Percentiles rank a stretch among this genome's conserved stretches.
These are phyloP conservation scores for Talaromyces sp. DNA, from an alignment of 2,329 filamentous ascomycete genomes.

Conservation along the genomic window DNA sequence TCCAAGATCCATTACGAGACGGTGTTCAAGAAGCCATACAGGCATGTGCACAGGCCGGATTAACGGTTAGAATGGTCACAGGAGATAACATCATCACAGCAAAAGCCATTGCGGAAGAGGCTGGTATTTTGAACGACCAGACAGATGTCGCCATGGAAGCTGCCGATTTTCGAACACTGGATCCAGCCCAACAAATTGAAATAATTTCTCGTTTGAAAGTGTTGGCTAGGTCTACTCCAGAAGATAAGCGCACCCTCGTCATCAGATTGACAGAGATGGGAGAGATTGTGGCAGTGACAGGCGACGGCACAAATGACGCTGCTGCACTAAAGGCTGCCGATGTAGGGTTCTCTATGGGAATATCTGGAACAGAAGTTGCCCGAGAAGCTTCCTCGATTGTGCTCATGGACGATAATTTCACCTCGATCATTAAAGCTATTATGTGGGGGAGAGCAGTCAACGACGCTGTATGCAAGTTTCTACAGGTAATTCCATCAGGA, in stretches of 20 bases:
- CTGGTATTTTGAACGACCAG: slow-evolving; percentile 59
- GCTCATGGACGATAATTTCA: slow-evolving; percentile 39
- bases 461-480: slow-evolving; percentile 65
- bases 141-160: slow-evolving; percentile 64
- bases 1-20: slow-evolving; percentile 68
- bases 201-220: slow-evolving; percentile 61
- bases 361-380: slow-evolving; percentile 59
- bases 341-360: slow-evolving; percentile 61
- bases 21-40: slow-evolving; percentile 66
- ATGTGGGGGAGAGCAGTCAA: slow-evolving; percentile 69
- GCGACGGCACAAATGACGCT: slow-evolving; percentile 66
- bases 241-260: slow-evolving; percentile 65
- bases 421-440: slow-evolving; percentile 62
- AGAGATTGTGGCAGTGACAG: slow-evolving; percentile 61
- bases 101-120: slow-evolving; percentile 69
- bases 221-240: slow-evolving; percentile 62
- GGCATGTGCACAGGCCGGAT: slow-evolving; percentile 65
- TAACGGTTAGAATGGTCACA: slow-evolving; percentile 71
- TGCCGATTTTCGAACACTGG: slow-evolving; percentile 62
- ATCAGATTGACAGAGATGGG: slow-evolving; percentile 60
- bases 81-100: slow-evolving; percentile 69
- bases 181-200: slow-evolving; percentile 57
- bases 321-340: slow-evolving; percentile 63
- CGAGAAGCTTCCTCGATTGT: slow-evolving; percentile 61
- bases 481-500: slow-evolving; percentile 42